phyloP scores from a whole-genome alignment of 179 eudicot genomes.

The Beta macrorhiza region DNA sequence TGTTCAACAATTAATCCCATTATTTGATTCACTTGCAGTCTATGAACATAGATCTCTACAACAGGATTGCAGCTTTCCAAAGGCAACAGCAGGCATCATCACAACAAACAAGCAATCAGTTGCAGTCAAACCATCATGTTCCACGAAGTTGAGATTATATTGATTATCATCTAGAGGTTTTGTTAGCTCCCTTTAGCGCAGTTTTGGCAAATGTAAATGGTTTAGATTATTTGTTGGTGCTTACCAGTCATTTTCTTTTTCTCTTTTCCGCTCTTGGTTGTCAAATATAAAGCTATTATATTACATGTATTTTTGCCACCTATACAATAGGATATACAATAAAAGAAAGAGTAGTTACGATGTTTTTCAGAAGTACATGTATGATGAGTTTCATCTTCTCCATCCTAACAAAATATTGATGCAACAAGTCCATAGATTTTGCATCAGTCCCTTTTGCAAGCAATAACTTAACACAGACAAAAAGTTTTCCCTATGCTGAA shows the following conservation, averaged over 20 bases:
- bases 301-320: constrained; percentile 8
- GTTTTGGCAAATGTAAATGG: constrained; percentile 39
- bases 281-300: constrained; percentile 9
- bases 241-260: constrained; percentile 9
- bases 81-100: constrained; percentile 51
- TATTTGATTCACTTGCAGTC: constrained; percentile 42
- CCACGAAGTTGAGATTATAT: constrained; percentile 31
- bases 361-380: not conserved
- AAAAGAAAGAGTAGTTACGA: not conserved
- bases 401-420: not conserved
- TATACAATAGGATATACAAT: constrained; percentile 15
- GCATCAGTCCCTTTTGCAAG: not conserved
- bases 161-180: constrained; percentile 18
- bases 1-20: not conserved
- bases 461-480: not conserved
- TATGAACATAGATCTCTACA: constrained; percentile 69
- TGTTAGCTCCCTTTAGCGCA: constrained; percentile 16
- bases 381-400: not conserved
- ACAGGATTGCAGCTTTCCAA: constrained; percentile 66
- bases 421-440: not conserved
- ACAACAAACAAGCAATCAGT: constrained; percentile 39
- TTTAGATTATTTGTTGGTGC: constrained; percentile 15
- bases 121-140: constrained; percentile 34
- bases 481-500: not conserved
- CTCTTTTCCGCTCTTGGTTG: constrained; percentile 8